Percentiles rank a stretch among this genome's conserved stretches.
phyloP scores from a whole-genome alignment of 371 early-diverging fungal genomes.

The Rhizopus arrhizus region DNA sequence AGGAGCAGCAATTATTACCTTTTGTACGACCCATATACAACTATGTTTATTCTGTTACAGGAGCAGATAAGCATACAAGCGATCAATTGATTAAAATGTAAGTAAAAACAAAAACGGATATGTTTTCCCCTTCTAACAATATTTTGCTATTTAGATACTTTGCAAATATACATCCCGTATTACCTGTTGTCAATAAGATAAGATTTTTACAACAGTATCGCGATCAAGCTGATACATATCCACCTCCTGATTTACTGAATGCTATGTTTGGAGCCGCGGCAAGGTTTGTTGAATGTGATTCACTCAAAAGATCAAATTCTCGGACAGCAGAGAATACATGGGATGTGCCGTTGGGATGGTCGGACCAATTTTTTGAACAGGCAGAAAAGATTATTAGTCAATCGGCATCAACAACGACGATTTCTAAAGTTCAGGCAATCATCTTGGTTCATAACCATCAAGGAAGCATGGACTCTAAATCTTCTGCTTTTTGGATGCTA shows the following conservation, averaged over 20 bases:
- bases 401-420: conserved; percentile 31
- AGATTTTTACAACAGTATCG: conserved; percentile 48
- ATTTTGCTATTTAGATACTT: conserved; percentile 35
- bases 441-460: conserved; percentile 50
- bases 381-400: conserved; percentile 34
- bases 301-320: conserved; percentile 19
- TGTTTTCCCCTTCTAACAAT: neutral
- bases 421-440: conserved; percentile 48
- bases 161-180: conserved; percentile 48
- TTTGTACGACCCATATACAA: conserved; percentile 30
- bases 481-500: conserved; percentile 48
- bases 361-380: conserved; percentile 50
- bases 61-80: conserved; percentile 44
- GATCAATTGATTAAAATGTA: conserved; percentile 48
- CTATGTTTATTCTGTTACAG: conserved; percentile 44
- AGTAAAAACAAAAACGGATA: neutral
- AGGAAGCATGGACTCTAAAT: conserved; percentile 46
- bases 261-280: conserved; percentile 57
- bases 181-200: conserved; percentile 52
- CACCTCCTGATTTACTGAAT: conserved; percentile 42
- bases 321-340: conserved; percentile 38
- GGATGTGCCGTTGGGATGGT: conserved; percentile 51
- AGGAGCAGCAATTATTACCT: conserved; percentile 6
- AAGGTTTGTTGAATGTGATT: conserved; percentile 46
- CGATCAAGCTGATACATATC: conserved; percentile 42